Percentiles rank a stretch among this genome's conserved stretches.
Conservation (phyloP, 2,329 filamentous ascomycete species). For the Neonectria magnoliae region DNA sequence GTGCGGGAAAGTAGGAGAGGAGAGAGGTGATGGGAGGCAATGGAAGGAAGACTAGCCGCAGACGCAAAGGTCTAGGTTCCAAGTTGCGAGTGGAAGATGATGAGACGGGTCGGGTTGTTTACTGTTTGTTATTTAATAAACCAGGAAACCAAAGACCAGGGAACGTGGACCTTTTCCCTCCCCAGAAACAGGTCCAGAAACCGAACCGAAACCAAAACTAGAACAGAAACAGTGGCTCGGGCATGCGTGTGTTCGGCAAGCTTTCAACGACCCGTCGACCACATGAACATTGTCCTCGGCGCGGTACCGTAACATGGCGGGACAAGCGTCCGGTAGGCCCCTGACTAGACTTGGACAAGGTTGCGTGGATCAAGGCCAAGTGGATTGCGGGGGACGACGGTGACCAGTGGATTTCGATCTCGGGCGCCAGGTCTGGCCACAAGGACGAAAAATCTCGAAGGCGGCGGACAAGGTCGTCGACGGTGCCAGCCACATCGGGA, state of each 20-base stretch:
- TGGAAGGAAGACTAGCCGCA: neutral
- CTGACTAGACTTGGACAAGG: conserved; percentile 43
- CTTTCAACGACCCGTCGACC: conserved; percentile 22
- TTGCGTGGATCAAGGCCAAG: conserved; percentile 27
- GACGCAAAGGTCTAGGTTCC: neutral
- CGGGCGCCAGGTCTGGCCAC: conserved; percentile 32
- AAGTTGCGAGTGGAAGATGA: neutral
- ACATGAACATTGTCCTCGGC: conserved; percentile 8
- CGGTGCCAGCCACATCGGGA: conserved; percentile 39
- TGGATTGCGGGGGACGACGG: conserved; percentile 38
- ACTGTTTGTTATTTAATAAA: conserved; percentile 17
- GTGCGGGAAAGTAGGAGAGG: neutral
- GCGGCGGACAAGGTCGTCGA: conserved; percentile 25
- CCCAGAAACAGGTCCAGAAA: conserved; percentile 1
- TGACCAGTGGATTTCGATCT: conserved; percentile 36
- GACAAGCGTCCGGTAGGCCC: conserved; percentile 37
- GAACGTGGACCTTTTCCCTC: conserved; percentile 17
- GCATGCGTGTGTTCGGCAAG: conserved; percentile 24
- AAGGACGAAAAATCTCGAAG: conserved; percentile 38
- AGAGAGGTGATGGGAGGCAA: neutral
- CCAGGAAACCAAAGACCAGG: conserved; percentile 6
- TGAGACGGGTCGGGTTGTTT: conserved; percentile 12
- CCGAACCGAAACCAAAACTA: neutral
- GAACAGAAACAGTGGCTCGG: conserved; percentile 16
- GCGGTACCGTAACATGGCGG: conserved; percentile 22